Evolutionary conservation across 345 rosid genomes (phyloP).

Genomic region (Hypericum perforatum): DNA sequence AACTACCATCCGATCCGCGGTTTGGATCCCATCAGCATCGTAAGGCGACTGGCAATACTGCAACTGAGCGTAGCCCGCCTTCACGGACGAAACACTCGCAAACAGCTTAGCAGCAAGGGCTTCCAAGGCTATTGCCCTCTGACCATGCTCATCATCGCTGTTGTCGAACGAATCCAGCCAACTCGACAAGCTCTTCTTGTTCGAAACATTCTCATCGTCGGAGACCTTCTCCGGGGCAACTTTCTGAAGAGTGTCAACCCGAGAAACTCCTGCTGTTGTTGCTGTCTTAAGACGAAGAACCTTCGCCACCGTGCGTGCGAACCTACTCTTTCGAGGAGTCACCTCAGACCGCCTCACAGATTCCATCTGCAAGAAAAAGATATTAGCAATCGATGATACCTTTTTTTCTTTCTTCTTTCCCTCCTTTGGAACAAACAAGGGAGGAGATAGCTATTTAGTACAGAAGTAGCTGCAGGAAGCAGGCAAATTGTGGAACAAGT

Average conservation of each 20-base stretch:
- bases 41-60: constrained; percentile 83
- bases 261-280: constrained; percentile 48
- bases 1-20: constrained; percentile 51
- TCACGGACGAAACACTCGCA: constrained; percentile 59
- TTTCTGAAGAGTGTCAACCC: constrained; percentile 39
- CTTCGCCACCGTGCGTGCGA: constrained; percentile 56
- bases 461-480: too few species aligned
- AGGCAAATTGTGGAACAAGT: too few species aligned
- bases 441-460: too few species aligned
- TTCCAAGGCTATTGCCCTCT: constrained; percentile 37
- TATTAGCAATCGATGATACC: neutral
- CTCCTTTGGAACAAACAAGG: too few species aligned
- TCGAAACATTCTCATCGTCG: constrained; percentile 19
- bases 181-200: constrained; percentile 14
- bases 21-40: constrained; percentile 60
- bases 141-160: constrained; percentile 21
- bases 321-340: constrained; percentile 52
- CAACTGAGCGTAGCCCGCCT: constrained; percentile 69
- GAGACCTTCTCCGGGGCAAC: constrained; percentile 29
- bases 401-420: too few species aligned
- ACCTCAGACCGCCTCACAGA: constrained; percentile 44
- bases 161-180: constrained; percentile 38
- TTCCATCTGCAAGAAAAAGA: constrained; percentile 46
- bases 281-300: constrained; percentile 48
- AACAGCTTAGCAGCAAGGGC: constrained; percentile 66